phyloP scores from a whole-genome alignment of 2,329 filamentous ascomycete genomes.

The Claviceps monticola region DNA sequence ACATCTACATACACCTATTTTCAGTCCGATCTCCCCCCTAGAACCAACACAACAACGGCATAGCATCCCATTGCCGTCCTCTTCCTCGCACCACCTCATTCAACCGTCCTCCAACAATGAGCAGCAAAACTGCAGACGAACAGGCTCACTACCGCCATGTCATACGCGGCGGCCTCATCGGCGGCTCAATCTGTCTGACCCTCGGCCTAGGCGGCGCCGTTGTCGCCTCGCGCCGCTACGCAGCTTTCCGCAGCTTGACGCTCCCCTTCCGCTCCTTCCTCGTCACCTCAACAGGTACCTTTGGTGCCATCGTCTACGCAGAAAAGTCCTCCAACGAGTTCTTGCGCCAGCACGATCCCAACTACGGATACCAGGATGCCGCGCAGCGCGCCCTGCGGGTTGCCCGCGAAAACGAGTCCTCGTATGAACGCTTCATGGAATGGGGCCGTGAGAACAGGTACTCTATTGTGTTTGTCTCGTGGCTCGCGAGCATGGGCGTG shows the following conservation, averaged over 20 bases:
- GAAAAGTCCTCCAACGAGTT: constrained; percentile 54
- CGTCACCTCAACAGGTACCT: constrained; percentile 67
- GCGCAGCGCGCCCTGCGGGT: constrained; percentile 42
- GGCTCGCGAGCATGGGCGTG: constrained; percentile 67
- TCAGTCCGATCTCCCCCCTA: too few species aligned
- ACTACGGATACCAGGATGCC: constrained; percentile 50
- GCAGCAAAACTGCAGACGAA: constrained; percentile 90
- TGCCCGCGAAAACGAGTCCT: constrained; percentile 40
- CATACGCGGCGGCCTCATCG: constrained; percentile 63
- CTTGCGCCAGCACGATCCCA: constrained; percentile 57
- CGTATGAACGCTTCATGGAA: constrained; percentile 46
- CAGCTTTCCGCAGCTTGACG: constrained; percentile 67
- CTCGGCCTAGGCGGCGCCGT: constrained; percentile 54
- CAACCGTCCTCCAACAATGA: constrained; percentile 45
- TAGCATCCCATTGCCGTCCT: not conserved
- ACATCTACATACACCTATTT: too few species aligned
- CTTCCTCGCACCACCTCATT: not conserved
- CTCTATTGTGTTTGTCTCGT: constrained; percentile 67
- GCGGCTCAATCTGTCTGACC: constrained; percentile 53
- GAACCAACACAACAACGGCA: too few species aligned
- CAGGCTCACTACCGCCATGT: constrained; percentile 69
- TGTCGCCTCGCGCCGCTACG: constrained; percentile 56
- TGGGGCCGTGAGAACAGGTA: constrained; percentile 77
- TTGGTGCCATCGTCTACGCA: constrained; percentile 75
- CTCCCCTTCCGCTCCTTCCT: constrained; percentile 87